These are phyloP conservation scores for Ceratocystis harringtonii DNA, from an alignment of 2,329 filamentous ascomycete species.

Conservation along the genomic window DNA sequence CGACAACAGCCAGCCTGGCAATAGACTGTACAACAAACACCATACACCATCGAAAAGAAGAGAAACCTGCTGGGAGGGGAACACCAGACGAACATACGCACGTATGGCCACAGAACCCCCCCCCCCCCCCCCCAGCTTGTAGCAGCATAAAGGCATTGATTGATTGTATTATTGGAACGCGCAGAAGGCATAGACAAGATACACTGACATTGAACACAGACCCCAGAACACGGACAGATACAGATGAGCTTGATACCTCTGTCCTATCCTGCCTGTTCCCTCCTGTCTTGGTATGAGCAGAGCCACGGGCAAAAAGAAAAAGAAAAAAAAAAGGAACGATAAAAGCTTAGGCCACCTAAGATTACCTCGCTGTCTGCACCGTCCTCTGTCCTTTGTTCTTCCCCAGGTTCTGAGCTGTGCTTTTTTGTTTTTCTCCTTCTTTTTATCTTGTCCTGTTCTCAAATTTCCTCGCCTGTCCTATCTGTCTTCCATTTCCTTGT, in stretches of 20 bases:
- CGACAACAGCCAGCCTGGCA: background rate
- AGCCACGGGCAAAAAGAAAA: background rate
- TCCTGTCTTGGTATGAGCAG: background rate
- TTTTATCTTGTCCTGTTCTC: background rate
- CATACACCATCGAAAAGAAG: background rate
- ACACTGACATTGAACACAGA: background rate
- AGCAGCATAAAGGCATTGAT: background rate
- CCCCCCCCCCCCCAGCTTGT: background rate
- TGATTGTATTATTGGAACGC: background rate
- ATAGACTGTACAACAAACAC: background rate
- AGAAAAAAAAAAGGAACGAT: no score
- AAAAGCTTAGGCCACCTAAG: background rate
- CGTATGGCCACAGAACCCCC: background rate
- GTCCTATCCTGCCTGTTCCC: background rate
- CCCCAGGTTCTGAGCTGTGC: slow-evolving; percentile 3
- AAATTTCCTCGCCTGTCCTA: background rate
- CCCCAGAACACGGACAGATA: background rate
- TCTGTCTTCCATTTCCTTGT: background rate
- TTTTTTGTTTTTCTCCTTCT: background rate
- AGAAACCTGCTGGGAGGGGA: background rate
- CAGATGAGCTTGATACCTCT: background rate
- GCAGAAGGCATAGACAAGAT: background rate
- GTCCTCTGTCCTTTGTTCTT: background rate
- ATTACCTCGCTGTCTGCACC: background rate
- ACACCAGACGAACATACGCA: background rate